A percentile compares a stretch with the other conserved stretches of the same genome.
These are phyloP conservation scores for Saccharomycopsis vini DNA, from an alignment of 805 yeast genomes.

Conservation along the genomic window DNA sequence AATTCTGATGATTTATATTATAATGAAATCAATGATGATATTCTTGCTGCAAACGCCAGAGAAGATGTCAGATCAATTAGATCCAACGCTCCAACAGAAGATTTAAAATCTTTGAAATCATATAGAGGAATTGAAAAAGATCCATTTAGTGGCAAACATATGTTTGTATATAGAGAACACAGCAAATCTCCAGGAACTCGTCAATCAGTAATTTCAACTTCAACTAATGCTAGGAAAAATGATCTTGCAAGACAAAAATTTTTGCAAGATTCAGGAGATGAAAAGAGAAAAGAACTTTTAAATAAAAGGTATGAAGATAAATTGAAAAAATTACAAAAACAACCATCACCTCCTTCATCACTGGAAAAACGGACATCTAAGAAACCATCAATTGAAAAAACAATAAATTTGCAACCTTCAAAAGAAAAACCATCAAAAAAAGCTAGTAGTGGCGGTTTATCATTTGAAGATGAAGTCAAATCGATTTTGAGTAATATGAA, in stretches of 20 bases:
- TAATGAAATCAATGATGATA: constrained; percentile 13
- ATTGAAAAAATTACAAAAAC: not conserved
- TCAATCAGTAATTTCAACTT: not conserved
- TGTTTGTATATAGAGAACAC: constrained; percentile 14
- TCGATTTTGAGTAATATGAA: constrained; percentile 3
- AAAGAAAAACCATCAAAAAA: not conserved
- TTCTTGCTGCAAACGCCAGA: constrained; percentile 15
- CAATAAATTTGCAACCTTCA: too few relatives aligned
- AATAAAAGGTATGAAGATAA: constrained; percentile 5
- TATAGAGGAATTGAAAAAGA: constrained; percentile 13
- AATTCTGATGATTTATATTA: constrained; percentile 16
- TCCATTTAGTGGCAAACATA: constrained; percentile 15
- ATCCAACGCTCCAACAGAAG: constrained; percentile 6
- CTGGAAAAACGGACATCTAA: too few relatives aligned
- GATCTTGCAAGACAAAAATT: constrained; percentile 6
- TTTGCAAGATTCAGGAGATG: constrained; percentile 6
- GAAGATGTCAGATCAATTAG: constrained; percentile 14
- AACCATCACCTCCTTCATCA: too few relatives aligned
- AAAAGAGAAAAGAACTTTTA: constrained; percentile 11
- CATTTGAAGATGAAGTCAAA: constrained; percentile 2
- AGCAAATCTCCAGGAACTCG: not conserved
- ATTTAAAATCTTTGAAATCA: constrained; percentile 6
- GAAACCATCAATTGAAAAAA: too few relatives aligned
- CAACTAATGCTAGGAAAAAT: constrained; percentile 3
- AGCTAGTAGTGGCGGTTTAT: too few relatives aligned